phyloP scores from a whole-genome alignment of 1,284 basidiomycete species.

The Boletus holoroseus region DNA sequence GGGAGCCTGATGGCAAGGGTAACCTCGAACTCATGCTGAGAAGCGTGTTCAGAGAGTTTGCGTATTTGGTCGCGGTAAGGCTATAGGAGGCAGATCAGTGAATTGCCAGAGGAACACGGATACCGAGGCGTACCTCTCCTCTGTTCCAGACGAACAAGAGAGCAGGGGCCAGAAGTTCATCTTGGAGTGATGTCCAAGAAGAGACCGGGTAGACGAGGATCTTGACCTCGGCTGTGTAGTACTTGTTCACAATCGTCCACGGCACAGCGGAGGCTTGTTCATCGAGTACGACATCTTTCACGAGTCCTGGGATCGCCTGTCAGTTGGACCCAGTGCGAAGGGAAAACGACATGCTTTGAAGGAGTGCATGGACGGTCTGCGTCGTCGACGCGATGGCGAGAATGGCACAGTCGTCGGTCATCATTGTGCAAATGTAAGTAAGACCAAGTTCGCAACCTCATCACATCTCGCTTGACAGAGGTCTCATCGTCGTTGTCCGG shows the following conservation, averaged over 20 bases:
- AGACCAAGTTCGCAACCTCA: not conserved
- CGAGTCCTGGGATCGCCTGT: constrained; percentile 29
- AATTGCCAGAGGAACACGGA: constrained; percentile 1
- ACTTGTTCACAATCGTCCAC: constrained; percentile 80
- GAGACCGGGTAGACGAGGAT: constrained; percentile 52
- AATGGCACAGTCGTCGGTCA: constrained; percentile 26
- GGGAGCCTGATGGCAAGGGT: constrained; percentile 57
- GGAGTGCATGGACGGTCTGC: constrained; percentile 18
- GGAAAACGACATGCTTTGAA: constrained; percentile 22
- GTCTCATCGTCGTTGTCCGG: not conserved
- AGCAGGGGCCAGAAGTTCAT: constrained; percentile 48
- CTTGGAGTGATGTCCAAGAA: constrained; percentile 34
- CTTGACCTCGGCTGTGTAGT: constrained; percentile 75
- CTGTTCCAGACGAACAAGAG: constrained; percentile 64
- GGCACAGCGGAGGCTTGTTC: constrained; percentile 39
- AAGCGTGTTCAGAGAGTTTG: constrained; percentile 44
- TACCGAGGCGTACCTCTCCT: constrained; percentile 46
- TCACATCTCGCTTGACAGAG: not conserved
- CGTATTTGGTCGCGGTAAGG: constrained; percentile 50
- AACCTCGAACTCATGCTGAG: constrained; percentile 58
- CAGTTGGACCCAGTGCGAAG: constrained; percentile 14
- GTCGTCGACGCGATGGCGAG: constrained; percentile 28
- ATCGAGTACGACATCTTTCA: constrained; percentile 19
- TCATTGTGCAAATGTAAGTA: not conserved
- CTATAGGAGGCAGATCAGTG: constrained; percentile 35